Evolutionary conservation across 2,329 filamentous ascomycete genomes (phyloP), one percentile per base, ranked within the genome.

Genomic region (Lasiodiplodia gonubiensis): DNA sequence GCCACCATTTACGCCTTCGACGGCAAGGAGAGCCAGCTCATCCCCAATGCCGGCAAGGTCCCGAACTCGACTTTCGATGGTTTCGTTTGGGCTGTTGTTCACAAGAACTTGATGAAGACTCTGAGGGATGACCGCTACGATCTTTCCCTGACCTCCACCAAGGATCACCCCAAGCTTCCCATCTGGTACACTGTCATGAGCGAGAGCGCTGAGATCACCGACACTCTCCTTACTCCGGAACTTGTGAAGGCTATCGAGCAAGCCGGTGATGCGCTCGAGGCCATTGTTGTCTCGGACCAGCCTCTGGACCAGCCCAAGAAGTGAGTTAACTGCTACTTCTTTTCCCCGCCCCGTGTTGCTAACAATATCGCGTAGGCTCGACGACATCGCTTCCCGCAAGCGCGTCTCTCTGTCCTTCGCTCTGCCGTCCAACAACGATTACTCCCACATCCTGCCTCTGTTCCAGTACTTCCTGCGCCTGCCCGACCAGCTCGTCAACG

Each of bases 61-160:
- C 71, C 81, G 75, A 88, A 85, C 78, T 89, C 87, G 68, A 81
- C 81, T 48, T 98, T 90, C 75, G 95, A 98, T 77, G 90, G 90
- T 53, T 99, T 98, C 75, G 94, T 99, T 71, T 98, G 92, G 87
- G 94, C 93, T 60, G 81, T 99, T 72, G 94, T 98, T 70, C 93
- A 98, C 86, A 99, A 99, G 88, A 90, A 93, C 74, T 83, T 86
- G 78, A 98, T 99, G 94, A 92, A 92, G 83, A 85, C 88, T 74
- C 86, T 97, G 73, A 91, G 95, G 69, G 92, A 97, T 57, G 93
- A 97, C 70, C 92, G 95, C 73, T 99, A 97, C 81, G 95, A 99
- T 78, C 84, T 97, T 66, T 97, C 92, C 64, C 87, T 99, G 72
- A 97, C 95, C 51, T 89, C 89, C 71, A 97, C 94, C 77, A 97